These are phyloP conservation scores for Plasmodium knowlesi DNA, from an alignment of 169 alveolate genomes.

Conservation along the genomic window DNA sequence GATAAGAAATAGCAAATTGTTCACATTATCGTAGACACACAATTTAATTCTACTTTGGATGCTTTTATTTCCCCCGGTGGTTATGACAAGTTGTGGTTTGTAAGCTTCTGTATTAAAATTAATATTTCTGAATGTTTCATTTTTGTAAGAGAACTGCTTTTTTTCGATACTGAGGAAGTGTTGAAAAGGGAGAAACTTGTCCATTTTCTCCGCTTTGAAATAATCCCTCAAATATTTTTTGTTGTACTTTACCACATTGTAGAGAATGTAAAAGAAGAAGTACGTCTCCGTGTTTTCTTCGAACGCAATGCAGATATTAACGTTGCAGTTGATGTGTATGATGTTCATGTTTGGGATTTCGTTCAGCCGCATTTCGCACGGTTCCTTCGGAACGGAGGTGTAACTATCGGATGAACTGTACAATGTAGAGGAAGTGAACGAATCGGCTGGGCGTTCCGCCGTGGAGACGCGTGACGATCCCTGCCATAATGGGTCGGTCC, in stretches of 20 bases:
- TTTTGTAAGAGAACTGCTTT: conserved; percentile 5
- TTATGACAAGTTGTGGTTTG: conserved; percentile 37
- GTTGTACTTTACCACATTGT: conserved; percentile 45
- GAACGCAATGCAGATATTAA: conserved; percentile 57
- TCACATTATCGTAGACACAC: conserved; percentile 69
- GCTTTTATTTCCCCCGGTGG: conserved; percentile 68
- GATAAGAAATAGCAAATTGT: conserved; percentile 65
- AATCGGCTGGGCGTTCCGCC: background rate
- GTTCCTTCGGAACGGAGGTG: background rate
- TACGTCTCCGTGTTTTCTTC: conserved; percentile 41
- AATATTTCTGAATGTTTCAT: background rate
- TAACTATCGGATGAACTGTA: background rate
- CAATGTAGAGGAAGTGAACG: too few species aligned
- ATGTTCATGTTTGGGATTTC: conserved; percentile 56
- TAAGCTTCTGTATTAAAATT: conserved; percentile 69
- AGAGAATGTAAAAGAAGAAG: conserved; percentile 51
- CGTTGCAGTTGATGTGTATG: conserved; percentile 63
- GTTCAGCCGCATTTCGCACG: background rate
- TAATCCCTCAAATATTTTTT: conserved; percentile 14
- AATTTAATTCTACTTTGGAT: conserved; percentile 54
- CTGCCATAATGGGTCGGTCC: conserved; percentile 29
- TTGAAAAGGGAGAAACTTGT: conserved; percentile 41
- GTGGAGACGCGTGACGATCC: background rate
- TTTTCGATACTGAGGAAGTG: conserved; percentile 53
- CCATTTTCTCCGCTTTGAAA: conserved; percentile 37